phyloP scores from a whole-genome alignment of 2,329 filamentous ascomycete species.

The Stagonosporopsis rhizophila region DNA sequence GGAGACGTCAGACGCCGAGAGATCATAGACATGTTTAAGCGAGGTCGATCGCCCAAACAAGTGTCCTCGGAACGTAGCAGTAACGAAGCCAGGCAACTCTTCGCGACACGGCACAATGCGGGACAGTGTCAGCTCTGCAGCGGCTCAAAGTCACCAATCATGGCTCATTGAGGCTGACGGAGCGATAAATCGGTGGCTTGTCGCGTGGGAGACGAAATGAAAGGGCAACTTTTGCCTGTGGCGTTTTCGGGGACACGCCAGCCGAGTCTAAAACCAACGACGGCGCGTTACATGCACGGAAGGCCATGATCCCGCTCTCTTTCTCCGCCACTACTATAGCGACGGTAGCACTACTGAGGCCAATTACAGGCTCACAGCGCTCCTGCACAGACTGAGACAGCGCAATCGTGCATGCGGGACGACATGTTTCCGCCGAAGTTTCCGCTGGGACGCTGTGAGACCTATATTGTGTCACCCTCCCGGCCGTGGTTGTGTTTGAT shows the following conservation, averaged over 20 bases:
- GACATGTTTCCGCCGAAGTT: conserved; percentile 13
- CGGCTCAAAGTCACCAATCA: neutral
- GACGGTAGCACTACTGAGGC: conserved; percentile 1
- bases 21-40: conserved; percentile 3
- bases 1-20: conserved; percentile 2
- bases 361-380: conserved; percentile 10
- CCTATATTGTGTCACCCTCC: conserved; percentile 3
- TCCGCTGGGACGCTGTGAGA: neutral
- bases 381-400: conserved; percentile 11
- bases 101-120: neutral
- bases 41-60: conserved; percentile 10
- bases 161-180: neutral
- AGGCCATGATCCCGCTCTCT: conserved; percentile 9
- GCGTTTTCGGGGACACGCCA: conserved; percentile 2
- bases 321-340: conserved; percentile 5
- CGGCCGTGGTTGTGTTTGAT: neutral
- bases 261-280: conserved; percentile 11
- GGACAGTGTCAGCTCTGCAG: neutral
- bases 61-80: neutral
- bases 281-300: conserved; percentile 12
- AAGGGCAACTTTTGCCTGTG: conserved; percentile 10
- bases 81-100: conserved; percentile 2
- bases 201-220: conserved; percentile 2
- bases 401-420: conserved; percentile 1
- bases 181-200: neutral